Percentiles rank a stretch among this genome's conserved stretches.
These are phyloP conservation scores for Penicillium robsamsonii DNA, from an alignment of 495 filamentous ascomycete genomes.

Conservation along the genomic window DNA sequence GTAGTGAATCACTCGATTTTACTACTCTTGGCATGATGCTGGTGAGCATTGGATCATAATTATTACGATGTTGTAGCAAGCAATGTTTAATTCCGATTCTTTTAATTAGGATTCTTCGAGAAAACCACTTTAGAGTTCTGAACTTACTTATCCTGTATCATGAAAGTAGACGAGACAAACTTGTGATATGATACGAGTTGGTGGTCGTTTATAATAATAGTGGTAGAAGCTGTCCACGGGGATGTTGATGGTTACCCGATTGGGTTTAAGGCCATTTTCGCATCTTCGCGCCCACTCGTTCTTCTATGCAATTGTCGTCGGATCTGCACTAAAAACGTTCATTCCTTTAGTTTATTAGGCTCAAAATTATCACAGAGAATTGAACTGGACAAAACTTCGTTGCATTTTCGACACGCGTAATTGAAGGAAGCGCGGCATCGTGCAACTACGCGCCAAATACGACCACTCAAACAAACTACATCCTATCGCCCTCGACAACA, in stretches of 20 bases:
- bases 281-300: conserved; percentile 20
- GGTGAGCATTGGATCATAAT: background rate
- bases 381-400: background rate
- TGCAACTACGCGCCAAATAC: background rate
- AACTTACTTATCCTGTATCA: background rate
- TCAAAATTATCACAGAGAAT: no score
- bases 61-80: background rate
- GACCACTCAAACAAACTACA: background rate
- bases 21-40: background rate
- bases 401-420: background rate
- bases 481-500: background rate
- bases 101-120: background rate
- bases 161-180: background rate
- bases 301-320: conserved; percentile 12
- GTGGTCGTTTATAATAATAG: background rate
- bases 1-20: background rate
- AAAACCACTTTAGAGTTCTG: background rate
- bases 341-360: background rate
- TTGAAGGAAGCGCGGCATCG: background rate
- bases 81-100: background rate
- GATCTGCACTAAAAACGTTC: background rate
- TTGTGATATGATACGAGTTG: background rate
- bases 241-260: conserved; percentile 28
- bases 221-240: no score
- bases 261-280: conserved; percentile 19